A percentile compares a stretch with the other conserved stretches of the same genome.
Evolutionary conservation across 805 yeast genomes (phyloP).

Genomic region (Hanseniaspora lachancei): DNA sequence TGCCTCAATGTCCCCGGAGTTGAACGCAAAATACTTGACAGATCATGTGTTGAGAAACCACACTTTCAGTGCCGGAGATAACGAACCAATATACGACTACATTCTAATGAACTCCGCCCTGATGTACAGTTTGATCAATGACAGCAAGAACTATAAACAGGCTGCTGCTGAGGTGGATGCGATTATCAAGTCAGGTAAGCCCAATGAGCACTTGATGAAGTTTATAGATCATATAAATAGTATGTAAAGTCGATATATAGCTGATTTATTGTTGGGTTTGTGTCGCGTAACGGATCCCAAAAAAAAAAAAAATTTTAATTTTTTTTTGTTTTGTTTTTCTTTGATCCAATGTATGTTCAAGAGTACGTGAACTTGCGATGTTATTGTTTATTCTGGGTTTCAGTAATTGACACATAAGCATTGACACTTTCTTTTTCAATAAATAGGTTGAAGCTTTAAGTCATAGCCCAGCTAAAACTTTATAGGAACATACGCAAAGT

Average conservation of each 20-base stretch:
- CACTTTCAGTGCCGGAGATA: slow-evolving; percentile 35
- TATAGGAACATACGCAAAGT: no score
- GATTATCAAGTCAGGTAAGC: slow-evolving; percentile 56
- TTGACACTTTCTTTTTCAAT: no score
- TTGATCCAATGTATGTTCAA: no score
- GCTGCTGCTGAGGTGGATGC: slow-evolving; percentile 66
- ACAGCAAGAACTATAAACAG: slow-evolving; percentile 52
- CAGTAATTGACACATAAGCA: no score
- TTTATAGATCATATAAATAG: slow-evolving; percentile 30
- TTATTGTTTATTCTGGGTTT: no score
- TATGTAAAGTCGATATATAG: neutral
- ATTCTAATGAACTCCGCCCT: slow-evolving; percentile 86
- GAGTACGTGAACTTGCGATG: no score
- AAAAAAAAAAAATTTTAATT: neutral
- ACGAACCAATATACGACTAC: slow-evolving; percentile 56
- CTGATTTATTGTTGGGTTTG: neutral
- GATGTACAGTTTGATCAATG: slow-evolving; percentile 64
- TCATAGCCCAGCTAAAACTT: no score
- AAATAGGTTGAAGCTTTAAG: no score
- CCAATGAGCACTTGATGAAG: slow-evolving; percentile 42
- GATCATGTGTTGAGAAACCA: slow-evolving; percentile 30
- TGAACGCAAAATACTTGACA: slow-evolving; percentile 52
- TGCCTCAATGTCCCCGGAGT: slow-evolving; percentile 71
- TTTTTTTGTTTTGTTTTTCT: neutral
- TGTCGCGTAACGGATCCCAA: neutral